A percentile compares a stretch with the other conserved stretches of the same genome.
phyloP scores from a whole-genome alignment of 345 rosid species.

The Laguncularia racemosa region DNA sequence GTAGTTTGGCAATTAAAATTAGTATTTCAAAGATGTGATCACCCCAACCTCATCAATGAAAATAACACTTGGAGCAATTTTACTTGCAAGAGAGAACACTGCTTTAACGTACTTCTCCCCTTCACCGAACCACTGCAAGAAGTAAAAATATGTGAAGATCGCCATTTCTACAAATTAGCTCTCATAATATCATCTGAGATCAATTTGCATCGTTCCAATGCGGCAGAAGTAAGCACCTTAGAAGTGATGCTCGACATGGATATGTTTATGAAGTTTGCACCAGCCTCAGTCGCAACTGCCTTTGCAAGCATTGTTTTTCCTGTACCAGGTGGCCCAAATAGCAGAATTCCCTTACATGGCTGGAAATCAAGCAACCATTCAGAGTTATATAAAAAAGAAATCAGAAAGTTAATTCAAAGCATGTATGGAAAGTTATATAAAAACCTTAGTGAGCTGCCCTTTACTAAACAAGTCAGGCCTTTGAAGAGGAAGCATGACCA shows the following conservation, averaged over 20 bases:
- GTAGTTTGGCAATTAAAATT: too few species aligned
- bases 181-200: too few species aligned
- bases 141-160: conserved; percentile 5
- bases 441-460: conserved; percentile 96
- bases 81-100: conserved; percentile 95
- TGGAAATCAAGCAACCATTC: conserved; percentile 18
- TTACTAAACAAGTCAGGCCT: conserved; percentile 96
- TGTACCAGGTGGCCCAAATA: conserved; percentile 99
- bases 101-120: conserved; percentile 99
- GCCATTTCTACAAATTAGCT: too few species aligned
- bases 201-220: too few species aligned
- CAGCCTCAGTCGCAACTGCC: conserved; percentile 99
- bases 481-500: conserved; percentile 99
- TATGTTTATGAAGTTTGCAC: conserved; percentile 97
- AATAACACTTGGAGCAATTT: conserved; percentile 95
- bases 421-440: not conserved
- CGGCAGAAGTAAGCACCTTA: conserved; percentile 36
- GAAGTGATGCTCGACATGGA: conserved; percentile 99
- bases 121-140: conserved; percentile 98
- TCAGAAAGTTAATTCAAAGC: not conserved
- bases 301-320: conserved; percentile 99
- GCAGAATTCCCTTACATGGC: conserved; percentile 97
- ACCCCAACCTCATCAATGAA: conserved; percentile 87
- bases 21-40: not conserved
- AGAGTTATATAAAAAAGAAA: conserved; percentile 1